Evolutionary conservation across 2,329 filamentous ascomycete species (phyloP).

Genomic region (Ophiosphaerella herpotricha): DNA sequence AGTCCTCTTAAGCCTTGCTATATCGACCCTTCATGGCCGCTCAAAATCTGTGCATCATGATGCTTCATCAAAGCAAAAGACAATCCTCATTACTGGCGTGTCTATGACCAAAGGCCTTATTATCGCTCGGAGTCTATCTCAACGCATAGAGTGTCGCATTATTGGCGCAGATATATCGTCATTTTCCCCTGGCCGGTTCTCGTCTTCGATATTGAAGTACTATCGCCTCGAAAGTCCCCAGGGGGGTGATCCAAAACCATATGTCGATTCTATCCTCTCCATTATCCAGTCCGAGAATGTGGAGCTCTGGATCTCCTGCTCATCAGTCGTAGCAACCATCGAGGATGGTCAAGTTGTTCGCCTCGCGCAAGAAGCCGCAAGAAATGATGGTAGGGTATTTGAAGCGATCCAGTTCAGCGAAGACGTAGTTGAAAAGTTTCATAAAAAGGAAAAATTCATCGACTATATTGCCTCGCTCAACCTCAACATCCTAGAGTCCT

Average conservation of each 20-base stretch:
- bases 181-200: slow-evolving; percentile 56
- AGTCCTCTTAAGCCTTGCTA: slow-evolving; percentile 30
- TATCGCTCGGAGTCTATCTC: slow-evolving; percentile 68
- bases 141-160: slow-evolving; percentile 67
- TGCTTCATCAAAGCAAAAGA: slow-evolving; percentile 46
- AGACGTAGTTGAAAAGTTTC: slow-evolving; percentile 60
- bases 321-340: slow-evolving; percentile 66
- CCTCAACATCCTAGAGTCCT: slow-evolving; percentile 48
- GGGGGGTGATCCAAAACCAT: slow-evolving; percentile 50
- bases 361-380: slow-evolving; percentile 55
- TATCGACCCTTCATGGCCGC: slow-evolving; percentile 16
- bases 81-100: slow-evolving; percentile 72
- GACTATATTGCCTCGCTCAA: slow-evolving; percentile 57
- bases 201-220: slow-evolving; percentile 60
- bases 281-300: slow-evolving; percentile 65
- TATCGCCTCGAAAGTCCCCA: slow-evolving; percentile 52
- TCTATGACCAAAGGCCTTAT: slow-evolving; percentile 72
- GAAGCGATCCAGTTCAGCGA: slow-evolving; percentile 67
- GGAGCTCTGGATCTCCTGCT: slow-evolving; percentile 75
- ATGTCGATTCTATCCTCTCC: slow-evolving; percentile 61
- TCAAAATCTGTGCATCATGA: slow-evolving; percentile 10
- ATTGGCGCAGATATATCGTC: slow-evolving; percentile 68
- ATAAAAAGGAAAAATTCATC: slow-evolving; percentile 70
- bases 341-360: slow-evolving; percentile 68
- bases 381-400: slow-evolving; percentile 56